Evolutionary conservation across 2,329 filamentous ascomycete species (phyloP).

Genomic region (Keithomyces neogunnii): DNA sequence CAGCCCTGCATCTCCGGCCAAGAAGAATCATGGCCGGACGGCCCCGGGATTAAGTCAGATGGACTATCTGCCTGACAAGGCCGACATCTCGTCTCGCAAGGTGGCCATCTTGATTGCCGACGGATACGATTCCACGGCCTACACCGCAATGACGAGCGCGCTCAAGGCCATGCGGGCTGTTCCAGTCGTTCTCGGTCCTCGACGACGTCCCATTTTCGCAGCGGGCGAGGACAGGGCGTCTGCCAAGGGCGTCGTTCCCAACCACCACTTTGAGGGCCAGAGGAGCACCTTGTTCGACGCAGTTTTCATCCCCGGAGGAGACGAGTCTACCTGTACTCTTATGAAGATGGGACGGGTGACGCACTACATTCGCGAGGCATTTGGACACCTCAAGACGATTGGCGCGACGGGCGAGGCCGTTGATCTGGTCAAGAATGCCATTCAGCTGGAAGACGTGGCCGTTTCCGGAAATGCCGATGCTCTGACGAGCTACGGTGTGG

Average conservation of each 20-base stretch:
- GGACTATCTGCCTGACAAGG: slow-evolving; percentile 53
- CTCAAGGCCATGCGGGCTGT: slow-evolving; percentile 55
- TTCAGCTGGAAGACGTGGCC: slow-evolving; percentile 33
- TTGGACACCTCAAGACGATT: slow-evolving; percentile 73
- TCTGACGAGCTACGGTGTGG: slow-evolving; percentile 64
- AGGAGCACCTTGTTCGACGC: slow-evolving; percentile 76
- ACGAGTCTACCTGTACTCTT: slow-evolving; percentile 52
- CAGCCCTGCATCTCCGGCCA: slow-evolving; percentile 43
- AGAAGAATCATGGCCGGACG: slow-evolving; percentile 55
- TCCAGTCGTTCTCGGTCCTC: slow-evolving; percentile 63
- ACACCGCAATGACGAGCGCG: slow-evolving; percentile 55
- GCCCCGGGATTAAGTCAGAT: slow-evolving; percentile 61
- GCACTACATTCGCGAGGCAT: slow-evolving; percentile 73
- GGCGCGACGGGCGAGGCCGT: slow-evolving; percentile 68
- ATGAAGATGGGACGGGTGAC: slow-evolving; percentile 61
- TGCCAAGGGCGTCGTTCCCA: slow-evolving; percentile 51
- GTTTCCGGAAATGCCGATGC: slow-evolving; percentile 39
- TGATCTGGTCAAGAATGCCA: slow-evolving; percentile 45
- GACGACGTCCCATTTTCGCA: slow-evolving; percentile 57
- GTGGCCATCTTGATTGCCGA: slow-evolving; percentile 72
- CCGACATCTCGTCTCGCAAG: slow-evolving; percentile 62
- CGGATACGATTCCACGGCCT: slow-evolving; percentile 61
- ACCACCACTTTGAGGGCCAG: slow-evolving; percentile 74
- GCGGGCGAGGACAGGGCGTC: slow-evolving; percentile 45
- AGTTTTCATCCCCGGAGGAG: slow-evolving; percentile 66